phyloP scores from a whole-genome alignment of 225 moss, liverwort and hornwort genomes.

The Polytrichum formosum region DNA sequence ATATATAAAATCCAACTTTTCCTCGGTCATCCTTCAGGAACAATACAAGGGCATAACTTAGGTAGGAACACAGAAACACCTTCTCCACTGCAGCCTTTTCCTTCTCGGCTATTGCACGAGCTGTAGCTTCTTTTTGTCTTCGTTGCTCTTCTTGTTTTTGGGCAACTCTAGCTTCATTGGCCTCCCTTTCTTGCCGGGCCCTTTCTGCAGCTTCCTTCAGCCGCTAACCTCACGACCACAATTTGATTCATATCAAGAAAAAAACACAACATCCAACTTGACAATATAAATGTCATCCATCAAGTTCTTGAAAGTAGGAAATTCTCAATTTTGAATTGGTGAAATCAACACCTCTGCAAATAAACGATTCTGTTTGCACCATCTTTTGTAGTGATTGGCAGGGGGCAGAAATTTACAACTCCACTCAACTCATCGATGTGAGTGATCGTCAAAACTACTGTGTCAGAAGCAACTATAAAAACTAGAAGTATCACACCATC shows the following conservation, averaged over 20 bases:
- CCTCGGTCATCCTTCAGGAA: neutral
- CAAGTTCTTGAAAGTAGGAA: neutral
- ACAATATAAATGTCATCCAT: too few relatives aligned
- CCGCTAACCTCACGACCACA: constrained; percentile 27
- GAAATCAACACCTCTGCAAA: neutral
- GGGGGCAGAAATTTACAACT: too few relatives aligned
- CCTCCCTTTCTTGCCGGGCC: constrained; percentile 48
- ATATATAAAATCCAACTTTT: neutral
- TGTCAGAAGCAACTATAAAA: too few relatives aligned
- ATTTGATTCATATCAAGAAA: too few relatives aligned
- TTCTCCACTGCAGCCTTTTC: constrained; percentile 43
- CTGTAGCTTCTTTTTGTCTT: constrained; percentile 34
- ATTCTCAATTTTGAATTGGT: neutral
- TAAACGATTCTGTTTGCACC: neutral
- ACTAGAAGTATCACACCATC: neutral
- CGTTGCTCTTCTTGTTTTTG: constrained; percentile 35
- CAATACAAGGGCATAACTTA: neutral
- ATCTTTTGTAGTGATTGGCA: neutral
- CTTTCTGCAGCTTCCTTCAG: constrained; percentile 57
- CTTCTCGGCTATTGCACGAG: constrained; percentile 30
- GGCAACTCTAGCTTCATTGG: constrained; percentile 28
- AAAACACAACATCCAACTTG: too few relatives aligned
- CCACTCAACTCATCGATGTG: too few relatives aligned
- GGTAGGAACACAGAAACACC: constrained; percentile 25
- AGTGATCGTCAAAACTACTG: too few relatives aligned